Base-by-base conservation (phyloP, 768 basidiomycete genomes). In the Tephrocybe sp. region DNA sequence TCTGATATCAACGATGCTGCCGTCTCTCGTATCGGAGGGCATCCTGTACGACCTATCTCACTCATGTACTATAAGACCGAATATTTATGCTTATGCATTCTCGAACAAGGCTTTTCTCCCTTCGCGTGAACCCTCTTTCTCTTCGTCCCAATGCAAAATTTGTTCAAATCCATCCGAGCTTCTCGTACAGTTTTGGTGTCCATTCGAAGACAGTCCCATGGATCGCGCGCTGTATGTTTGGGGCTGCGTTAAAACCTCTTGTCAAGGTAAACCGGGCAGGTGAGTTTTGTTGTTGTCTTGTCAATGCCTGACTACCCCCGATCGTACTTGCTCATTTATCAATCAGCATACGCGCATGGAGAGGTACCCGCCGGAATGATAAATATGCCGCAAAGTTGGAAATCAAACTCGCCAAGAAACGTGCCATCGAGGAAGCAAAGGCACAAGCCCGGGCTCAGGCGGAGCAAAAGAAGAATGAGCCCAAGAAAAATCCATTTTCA, bases 11-110 rank as follows among this genome's bases (percentile, higher is more conserved):
- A 65, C 58, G 91, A 94, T 69, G 87, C 82, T 38, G 84, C 87
- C 51, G 89, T 93, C 57, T 94, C 92, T 68, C 87, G 92, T 68
- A 86, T 94, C 54, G 92, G 92, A 64, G 92, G 92, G 65, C 78
- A 78, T 72, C 92, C 92, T 78, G 91, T 93, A 85, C 82, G 89
- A 79, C 22, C 19, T 69, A 69, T 73, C 73, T 71, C 68, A 67
- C 70, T 60, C 65, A 68, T 76, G 74, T 80, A 77, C 65, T 63
- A 66, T 68, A 63, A 64, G 71, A 68, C 66, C 69, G 60, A 72
- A 77, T 74, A 70, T 74, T 67, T 68, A 68, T 64, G 69, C 78
- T 68, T 72, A 67, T 72, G 48, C 45, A 26, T 41, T 66, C 68
- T 68, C 62, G 62, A 59, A 63, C 61, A 79, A 92, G 91, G 85